Conservation (phyloP, 2,329 filamentous ascomycete species). For the Ascocoryne sarcoides region DNA sequence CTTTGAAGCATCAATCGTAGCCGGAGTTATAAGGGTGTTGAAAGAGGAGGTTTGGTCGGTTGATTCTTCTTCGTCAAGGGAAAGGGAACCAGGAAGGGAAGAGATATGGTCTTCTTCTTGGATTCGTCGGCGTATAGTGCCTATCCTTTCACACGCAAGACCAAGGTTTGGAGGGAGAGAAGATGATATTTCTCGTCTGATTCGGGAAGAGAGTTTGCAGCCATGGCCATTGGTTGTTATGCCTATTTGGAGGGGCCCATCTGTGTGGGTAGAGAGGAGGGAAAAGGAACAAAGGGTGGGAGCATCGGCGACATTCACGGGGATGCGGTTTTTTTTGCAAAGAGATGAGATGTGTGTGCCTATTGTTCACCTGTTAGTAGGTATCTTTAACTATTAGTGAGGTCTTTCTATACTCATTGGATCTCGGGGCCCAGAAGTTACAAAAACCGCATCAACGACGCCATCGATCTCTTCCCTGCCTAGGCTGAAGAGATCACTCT, state of each 20-base stretch:
- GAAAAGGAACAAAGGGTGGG: conserved; percentile 83
- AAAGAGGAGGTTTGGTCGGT: conserved; percentile 71
- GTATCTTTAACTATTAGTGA: neutral
- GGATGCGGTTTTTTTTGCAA: conserved; percentile 74
- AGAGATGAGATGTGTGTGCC: conserved; percentile 60
- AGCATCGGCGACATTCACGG: conserved; percentile 85
- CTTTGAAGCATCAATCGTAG: conserved; percentile 65
- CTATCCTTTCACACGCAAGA: conserved; percentile 66
- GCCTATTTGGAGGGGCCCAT: conserved; percentile 88
- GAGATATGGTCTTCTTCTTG: conserved; percentile 60
- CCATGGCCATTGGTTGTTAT: conserved; percentile 92
- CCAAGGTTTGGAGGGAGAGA: conserved; percentile 70
- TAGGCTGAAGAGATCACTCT: conserved; percentile 62
- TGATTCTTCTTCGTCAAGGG: conserved; percentile 45
- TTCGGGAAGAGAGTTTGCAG: conserved; percentile 84
- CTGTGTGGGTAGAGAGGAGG: conserved; percentile 77
- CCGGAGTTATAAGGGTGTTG: conserved; percentile 70
- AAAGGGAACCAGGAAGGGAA: conserved; percentile 23
- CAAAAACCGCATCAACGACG: conserved; percentile 87
- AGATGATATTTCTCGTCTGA: conserved; percentile 79
- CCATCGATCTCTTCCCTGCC: conserved; percentile 70
- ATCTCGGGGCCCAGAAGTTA: conserved; percentile 53
- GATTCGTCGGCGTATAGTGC: conserved; percentile 60
- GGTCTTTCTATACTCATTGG: conserved; percentile 28
- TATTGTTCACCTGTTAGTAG: conserved; percentile 31